Evolutionary conservation across 106 monocot genomes (phyloP).

Genomic region (Posidonia australis): DNA sequence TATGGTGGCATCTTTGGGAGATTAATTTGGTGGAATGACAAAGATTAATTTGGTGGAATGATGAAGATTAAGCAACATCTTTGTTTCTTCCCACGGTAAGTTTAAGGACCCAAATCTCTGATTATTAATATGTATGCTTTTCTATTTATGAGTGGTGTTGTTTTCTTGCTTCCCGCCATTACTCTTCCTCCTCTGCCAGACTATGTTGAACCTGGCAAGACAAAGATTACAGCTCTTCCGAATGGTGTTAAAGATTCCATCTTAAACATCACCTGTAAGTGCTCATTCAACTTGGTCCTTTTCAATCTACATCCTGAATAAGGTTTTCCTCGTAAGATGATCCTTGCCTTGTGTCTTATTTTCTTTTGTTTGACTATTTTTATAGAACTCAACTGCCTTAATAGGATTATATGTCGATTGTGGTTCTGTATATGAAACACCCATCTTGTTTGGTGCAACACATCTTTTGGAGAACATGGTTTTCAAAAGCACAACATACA

Average conservation of each 20-base stretch:
- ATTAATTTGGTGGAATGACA: no score
- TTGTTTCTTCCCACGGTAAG: not conserved
- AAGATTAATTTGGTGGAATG: no score
- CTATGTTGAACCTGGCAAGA: conserved; percentile 51
- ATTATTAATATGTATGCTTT: not conserved
- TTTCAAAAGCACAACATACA: conserved; percentile 60
- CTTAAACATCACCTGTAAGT: conserved; percentile 60
- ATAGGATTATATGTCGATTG: conserved; percentile 61
- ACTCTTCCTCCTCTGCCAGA: conserved; percentile 57
- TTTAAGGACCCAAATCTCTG: not conserved
- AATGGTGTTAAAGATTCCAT: conserved; percentile 77
- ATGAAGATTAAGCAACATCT: no score
- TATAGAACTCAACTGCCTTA: conserved; percentile 51
- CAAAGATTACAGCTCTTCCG: conserved; percentile 59
- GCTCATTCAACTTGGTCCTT: no score
- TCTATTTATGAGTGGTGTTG: not conserved
- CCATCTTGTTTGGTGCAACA: conserved; percentile 37
- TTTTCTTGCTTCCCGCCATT: conserved; percentile 37
- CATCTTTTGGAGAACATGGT: conserved; percentile 72
- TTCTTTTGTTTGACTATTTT: not conserved
- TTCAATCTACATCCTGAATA: no score
- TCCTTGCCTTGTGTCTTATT: not conserved
- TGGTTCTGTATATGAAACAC: conserved; percentile 65
- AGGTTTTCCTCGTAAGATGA: no score
- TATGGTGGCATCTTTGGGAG: no score